These are phyloP conservation scores for Boletus insuetus DNA, from an alignment of 768 basidiomycete species.

Conservation along the genomic window DNA sequence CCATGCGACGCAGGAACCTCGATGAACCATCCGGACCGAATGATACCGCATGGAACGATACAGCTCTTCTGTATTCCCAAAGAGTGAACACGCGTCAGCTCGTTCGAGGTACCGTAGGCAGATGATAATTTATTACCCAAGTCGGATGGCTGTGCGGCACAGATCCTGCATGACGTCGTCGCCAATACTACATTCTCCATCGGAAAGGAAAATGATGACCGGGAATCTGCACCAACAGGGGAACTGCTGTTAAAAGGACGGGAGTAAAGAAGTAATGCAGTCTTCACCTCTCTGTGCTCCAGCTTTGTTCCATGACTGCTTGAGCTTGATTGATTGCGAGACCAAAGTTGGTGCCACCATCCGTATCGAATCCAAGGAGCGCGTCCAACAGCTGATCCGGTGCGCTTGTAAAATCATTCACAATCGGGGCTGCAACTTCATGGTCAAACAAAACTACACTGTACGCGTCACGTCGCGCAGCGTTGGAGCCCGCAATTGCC, in stretches of 20 bases:
- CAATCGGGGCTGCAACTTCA: constrained; percentile 19
- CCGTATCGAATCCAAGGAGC: constrained; percentile 33
- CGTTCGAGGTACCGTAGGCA: rapidly evolving
- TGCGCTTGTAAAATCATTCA: constrained; percentile 46
- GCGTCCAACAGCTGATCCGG: constrained; percentile 43
- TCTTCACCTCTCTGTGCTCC: constrained; percentile 49
- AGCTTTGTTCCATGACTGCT: constrained; percentile 40
- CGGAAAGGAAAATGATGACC: constrained; percentile 36
- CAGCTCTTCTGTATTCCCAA: constrained; percentile 39
- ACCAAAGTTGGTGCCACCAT: constrained; percentile 44
- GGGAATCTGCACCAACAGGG: constrained; percentile 11
- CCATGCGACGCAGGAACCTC: constrained; percentile 45
- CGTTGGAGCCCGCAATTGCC: constrained; percentile 28
- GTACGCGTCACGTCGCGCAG: constrained; percentile 57
- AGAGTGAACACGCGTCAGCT: background rate
- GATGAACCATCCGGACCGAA: constrained; percentile 40
- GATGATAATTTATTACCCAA: constrained; percentile 35
- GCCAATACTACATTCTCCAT: constrained; percentile 43
- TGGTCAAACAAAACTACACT: constrained; percentile 49
- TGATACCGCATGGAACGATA: constrained; percentile 57
- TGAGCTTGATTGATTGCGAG: constrained; percentile 39
- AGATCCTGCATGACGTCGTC: constrained; percentile 41
- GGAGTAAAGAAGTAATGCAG: background rate
- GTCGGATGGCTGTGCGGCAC: constrained; percentile 40
- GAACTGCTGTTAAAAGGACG: background rate